Evolutionary conservation across 164 flowering plant species (phyloP).

Genomic region (Sedum album): DNA sequence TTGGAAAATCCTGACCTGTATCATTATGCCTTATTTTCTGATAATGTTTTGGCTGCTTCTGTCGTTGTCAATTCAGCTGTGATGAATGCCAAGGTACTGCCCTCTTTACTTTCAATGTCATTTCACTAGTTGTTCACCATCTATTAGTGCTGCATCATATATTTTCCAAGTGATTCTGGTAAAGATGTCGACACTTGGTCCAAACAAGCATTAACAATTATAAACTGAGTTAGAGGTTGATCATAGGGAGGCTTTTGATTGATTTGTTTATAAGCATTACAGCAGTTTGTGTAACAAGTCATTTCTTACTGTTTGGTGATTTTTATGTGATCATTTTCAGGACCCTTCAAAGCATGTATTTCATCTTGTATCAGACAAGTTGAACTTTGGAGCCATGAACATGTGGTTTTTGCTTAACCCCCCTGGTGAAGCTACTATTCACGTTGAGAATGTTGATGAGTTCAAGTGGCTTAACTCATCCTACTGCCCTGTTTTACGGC

Average conservation of each 20-base stretch:
- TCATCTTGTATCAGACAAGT: conserved; percentile 94
- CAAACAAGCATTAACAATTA: not conserved
- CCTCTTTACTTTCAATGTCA: not conserved
- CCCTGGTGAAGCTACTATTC: conserved; percentile 93
- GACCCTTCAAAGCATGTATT: conserved; percentile 94
- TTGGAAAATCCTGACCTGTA: conserved; percentile 78
- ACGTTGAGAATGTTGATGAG: conserved; percentile 97
- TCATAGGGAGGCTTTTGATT: not conserved
- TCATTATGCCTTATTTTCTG: conserved; percentile 97
- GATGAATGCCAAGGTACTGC: conserved; percentile 79
- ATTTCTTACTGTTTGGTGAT: conserved; percentile 9
- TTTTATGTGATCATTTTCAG: conserved; percentile 33
- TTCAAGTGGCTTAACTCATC: conserved; percentile 97
- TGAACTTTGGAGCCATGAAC: conserved; percentile 97
- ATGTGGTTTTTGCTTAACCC: conserved; percentile 98
- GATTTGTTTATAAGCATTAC: not conserved
- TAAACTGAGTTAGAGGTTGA: not conserved
- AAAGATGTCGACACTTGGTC: not conserved
- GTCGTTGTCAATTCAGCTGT: conserved; percentile 95
- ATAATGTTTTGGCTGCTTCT: conserved; percentile 97
- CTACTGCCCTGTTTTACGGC: conserved; percentile 88
- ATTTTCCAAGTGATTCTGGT: not conserved
- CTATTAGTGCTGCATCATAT: not conserved
- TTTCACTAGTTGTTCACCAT: not conserved
- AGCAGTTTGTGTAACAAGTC: not conserved